These are phyloP conservation scores for Podaxis sp. DNA, from an alignment of 768 basidiomycete species.

Conservation along the genomic window DNA sequence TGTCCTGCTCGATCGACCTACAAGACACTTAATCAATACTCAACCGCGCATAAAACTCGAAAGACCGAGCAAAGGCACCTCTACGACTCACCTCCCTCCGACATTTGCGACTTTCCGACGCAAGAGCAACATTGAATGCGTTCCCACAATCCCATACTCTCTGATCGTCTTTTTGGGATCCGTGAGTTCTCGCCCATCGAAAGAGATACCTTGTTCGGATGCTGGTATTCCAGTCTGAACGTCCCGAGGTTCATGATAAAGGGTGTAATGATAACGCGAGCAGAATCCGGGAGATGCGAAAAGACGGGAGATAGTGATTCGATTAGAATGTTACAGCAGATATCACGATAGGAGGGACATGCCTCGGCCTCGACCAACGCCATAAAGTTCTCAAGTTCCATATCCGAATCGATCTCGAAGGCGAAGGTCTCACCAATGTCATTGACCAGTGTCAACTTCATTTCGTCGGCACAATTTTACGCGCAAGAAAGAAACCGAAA, in stretches of 20 bases:
- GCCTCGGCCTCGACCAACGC: slow-evolving; percentile 96
- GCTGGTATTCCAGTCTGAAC: slow-evolving; percentile 72
- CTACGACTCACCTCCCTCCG: slow-evolving; percentile 38
- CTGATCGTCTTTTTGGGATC: slow-evolving; percentile 69
- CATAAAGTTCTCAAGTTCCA: slow-evolving; percentile 92
- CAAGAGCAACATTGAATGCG: slow-evolving; percentile 63
- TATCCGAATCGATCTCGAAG: slow-evolving; percentile 85
- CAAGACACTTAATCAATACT: not conserved
- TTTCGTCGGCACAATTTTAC: slow-evolving; percentile 24
- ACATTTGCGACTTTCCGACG: slow-evolving; percentile 54
- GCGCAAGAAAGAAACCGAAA: slow-evolving; percentile 13
- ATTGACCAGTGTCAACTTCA: slow-evolving; percentile 73
- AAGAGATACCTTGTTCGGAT: slow-evolving; percentile 70
- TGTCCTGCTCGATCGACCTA: slow-evolving; percentile 74
- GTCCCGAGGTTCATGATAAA: not conserved
- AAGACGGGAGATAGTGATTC: not conserved
- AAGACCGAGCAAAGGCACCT: not conserved
- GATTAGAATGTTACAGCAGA: not conserved
- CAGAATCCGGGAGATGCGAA: not conserved
- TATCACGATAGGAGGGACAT: slow-evolving; percentile 26
- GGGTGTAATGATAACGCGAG: not conserved
- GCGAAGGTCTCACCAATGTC: slow-evolving; percentile 63
- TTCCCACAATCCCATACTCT: slow-evolving; percentile 56
- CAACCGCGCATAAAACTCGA: not conserved
- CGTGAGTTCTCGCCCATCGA: slow-evolving; percentile 63